A percentile compares a stretch with the other conserved stretches of the same genome.
Conservation (phyloP, 2,329 filamentous ascomycete species). For the Cladophialophora chaetospira region DNA sequence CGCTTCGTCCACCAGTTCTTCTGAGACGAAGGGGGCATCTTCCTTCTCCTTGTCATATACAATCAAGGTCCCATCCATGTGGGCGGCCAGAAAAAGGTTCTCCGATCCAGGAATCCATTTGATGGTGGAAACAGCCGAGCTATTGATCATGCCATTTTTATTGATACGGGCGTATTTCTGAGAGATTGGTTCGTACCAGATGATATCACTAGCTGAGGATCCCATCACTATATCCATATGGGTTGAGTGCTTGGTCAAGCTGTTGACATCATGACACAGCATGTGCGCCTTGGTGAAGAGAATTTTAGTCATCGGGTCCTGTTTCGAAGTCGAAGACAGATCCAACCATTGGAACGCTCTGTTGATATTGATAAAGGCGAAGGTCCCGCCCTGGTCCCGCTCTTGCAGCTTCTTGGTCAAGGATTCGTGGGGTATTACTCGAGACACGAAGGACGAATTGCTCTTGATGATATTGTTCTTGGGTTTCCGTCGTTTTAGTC, state of each 20-base stretch:
- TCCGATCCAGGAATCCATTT: constrained; percentile 94
- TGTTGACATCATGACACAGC: constrained; percentile 90
- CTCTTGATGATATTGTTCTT: constrained; percentile 99
- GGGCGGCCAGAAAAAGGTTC: constrained; percentile 85
- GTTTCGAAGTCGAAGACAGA: constrained; percentile 68
- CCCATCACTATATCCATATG: constrained; percentile 94
- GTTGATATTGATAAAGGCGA: constrained; percentile 94
- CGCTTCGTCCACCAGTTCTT: constrained; percentile 55
- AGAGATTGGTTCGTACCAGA: constrained; percentile 97
- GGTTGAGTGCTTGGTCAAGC: constrained; percentile 71
- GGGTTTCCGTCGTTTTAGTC: constrained; percentile 79
- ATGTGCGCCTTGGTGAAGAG: constrained; percentile 96
- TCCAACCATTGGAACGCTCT: constrained; percentile 96
- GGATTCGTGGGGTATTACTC: constrained; percentile 86
- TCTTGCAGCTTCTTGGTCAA: constrained; percentile 78
- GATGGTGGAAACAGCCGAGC: constrained; percentile 81
- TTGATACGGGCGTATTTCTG: constrained; percentile 95
- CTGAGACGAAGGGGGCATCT: constrained; percentile 74
- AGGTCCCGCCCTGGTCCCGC: constrained; percentile 74
- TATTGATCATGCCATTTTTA: constrained; percentile 92
- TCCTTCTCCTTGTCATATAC: constrained; percentile 99
- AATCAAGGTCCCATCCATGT: constrained; percentile 86
- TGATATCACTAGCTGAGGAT: constrained; percentile 93
- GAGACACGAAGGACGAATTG: constrained; percentile 97
- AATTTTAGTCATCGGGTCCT: constrained; percentile 92